Base-by-base conservation (phyloP, 192 early-diverging fungal genomes). In the Backusella luteola region DNA sequence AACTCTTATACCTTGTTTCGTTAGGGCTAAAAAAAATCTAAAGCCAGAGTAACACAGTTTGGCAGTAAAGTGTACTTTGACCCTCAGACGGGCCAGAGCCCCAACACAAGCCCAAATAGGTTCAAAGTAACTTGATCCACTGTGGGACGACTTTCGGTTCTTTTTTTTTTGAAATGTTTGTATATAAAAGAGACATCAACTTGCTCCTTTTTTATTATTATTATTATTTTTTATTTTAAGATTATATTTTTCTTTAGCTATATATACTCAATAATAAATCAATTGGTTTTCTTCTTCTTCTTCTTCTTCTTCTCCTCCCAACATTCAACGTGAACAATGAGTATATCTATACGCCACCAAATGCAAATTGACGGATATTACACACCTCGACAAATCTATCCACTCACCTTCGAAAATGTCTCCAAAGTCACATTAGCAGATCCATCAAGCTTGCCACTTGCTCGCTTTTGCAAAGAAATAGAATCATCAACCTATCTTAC, bases 401-500 rank as follows among this genome's bases (percentile, higher is more conserved):
- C 68, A 38, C 68, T 69, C 12, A 69, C 68, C 19, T 23, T 69
- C 3, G 68, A 69, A 69, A 69, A 69, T 41, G 38, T 69, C 21
- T 69, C 68, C 12, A 69, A 69, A 69, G 68, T 69, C 3, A 38
- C 34, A 26, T 23, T 41, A 39, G 68, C 68, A 11, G 68, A 69
- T 12, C 68, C 68, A 38, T 69, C 68, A 11, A 21, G 21, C 23
- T 41, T 41, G 68, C 68, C 68, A 23, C 68, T 69, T 41, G 68
- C 68, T 23, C 68, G 68, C 14, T 69, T 39, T 38, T 69, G 68
- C 35, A 69, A 23, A 39, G 68, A 69, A 23, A 21, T 69, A 2
- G 36, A 69, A 39, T 14, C 68, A 63, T 14, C 36, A 5, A 12
- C 21, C 21, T 12, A 63, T 14, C 9, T 63, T 23, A 14, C 56